These are phyloP conservation scores for Solanum lycopersicoides DNA, from an alignment of 257 asterid species.

Conservation along the genomic window DNA sequence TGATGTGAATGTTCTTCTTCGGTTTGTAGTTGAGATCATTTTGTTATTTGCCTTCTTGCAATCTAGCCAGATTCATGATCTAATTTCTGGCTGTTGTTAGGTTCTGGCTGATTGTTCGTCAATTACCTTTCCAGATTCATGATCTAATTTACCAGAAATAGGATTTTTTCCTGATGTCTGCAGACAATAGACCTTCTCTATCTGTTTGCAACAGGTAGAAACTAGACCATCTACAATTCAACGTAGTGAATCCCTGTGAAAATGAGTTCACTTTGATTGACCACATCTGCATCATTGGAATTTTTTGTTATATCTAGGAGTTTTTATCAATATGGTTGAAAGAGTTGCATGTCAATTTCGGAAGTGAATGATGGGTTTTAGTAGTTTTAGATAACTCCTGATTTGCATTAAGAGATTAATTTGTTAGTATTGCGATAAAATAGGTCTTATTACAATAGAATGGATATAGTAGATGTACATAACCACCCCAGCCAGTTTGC, in stretches of 20 bases:
- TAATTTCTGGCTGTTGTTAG: background rate
- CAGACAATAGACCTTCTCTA: background rate
- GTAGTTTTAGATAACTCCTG: background rate
- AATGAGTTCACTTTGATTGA: background rate
- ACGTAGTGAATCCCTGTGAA: background rate
- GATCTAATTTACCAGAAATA: background rate
- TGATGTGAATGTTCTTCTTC: background rate
- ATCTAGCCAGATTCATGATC: background rate
- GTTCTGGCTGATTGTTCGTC: background rate
- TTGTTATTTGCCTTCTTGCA: background rate
- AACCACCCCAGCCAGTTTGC: background rate
- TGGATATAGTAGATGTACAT: background rate
- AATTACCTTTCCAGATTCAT: background rate
- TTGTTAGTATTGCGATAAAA: background rate
- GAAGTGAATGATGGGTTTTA: background rate
- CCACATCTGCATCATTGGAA: background rate
- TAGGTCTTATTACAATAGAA: background rate
- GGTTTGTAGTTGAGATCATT: background rate
- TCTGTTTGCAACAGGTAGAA: background rate
- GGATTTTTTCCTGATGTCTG: background rate
- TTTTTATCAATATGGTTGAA: background rate
- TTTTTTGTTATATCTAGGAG: background rate
- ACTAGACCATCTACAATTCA: background rate
- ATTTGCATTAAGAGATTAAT: background rate
- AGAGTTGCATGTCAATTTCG: background rate